Evolutionary conservation across 2,329 filamentous ascomycete genomes (phyloP).

Genomic region (Ustulina deusta): DNA sequence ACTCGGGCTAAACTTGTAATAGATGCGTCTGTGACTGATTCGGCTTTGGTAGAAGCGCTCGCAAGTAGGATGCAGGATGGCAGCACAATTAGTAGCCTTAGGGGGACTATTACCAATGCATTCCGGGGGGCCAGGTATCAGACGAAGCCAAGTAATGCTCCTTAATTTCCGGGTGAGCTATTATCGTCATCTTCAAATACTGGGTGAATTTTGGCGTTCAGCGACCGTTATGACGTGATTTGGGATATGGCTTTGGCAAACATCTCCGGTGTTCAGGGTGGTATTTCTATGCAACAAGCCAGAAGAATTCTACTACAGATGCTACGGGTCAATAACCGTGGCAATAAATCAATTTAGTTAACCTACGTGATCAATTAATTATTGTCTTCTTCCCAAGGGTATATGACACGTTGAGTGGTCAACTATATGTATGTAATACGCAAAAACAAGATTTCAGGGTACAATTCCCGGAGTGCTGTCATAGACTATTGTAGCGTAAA

Average conservation of each 20-base stretch:
- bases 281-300: constrained; percentile 3
- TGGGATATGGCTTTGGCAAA: constrained; percentile 19
- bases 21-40: constrained; percentile 86
- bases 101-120: constrained; percentile 76
- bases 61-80: constrained; percentile 77
- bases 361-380: too few species aligned
- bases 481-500: too few species aligned
- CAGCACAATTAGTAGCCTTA: constrained; percentile 67
- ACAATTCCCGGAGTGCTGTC: too few species aligned
- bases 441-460: background rate
- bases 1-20: constrained; percentile 27
- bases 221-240: constrained; percentile 5
- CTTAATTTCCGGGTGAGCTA: background rate
- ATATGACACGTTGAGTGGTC: background rate
- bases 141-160: constrained; percentile 46
- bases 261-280: constrained; percentile 4
- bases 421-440: background rate
- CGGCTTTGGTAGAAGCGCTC: constrained; percentile 81
- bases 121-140: constrained; percentile 73
- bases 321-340: background rate
- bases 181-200: background rate
- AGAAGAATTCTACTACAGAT: background rate
- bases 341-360: background rate
- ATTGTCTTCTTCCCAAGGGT: background rate
- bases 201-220: background rate